phyloP scores from a whole-genome alignment of 108 stramenopile species.

The Nitzschia palea region DNA sequence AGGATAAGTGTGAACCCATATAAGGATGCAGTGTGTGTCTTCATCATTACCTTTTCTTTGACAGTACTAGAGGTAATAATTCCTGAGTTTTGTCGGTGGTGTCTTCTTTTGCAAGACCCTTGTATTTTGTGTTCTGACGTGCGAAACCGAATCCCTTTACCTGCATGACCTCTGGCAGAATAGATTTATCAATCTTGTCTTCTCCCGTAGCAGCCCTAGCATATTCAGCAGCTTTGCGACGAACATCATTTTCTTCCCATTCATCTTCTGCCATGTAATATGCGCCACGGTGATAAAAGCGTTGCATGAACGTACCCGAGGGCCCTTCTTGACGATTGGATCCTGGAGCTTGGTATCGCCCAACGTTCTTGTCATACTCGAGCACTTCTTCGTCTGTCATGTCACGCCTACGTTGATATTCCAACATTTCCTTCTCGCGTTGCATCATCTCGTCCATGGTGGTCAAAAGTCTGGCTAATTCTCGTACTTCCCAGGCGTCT shows the following conservation, averaged over 20 bases:
- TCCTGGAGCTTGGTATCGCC: constrained; percentile 61
- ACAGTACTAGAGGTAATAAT: constrained; percentile 17
- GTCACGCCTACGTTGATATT: constrained; percentile 66
- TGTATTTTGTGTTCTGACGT: constrained; percentile 88
- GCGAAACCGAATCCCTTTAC: constrained; percentile 94
- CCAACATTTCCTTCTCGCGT: constrained; percentile 47
- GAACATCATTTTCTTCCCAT: constrained; percentile 84
- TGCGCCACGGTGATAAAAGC: constrained; percentile 96
- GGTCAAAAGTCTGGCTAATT: constrained; percentile 55
- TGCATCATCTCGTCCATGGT: constrained; percentile 61
- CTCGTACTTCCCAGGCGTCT: constrained; percentile 84
- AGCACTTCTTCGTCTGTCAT: constrained; percentile 92
- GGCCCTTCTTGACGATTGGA: constrained; percentile 22
- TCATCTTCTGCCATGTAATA: constrained; percentile 98
- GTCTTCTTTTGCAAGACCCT: constrained; percentile 92
- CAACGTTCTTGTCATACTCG: constrained; percentile 70
- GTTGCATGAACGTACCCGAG: constrained; percentile 57
- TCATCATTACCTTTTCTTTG: constrained; percentile 5
- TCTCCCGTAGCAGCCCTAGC: constrained; percentile 83
- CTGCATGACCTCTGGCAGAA: constrained; percentile 92
- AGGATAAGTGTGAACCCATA: too few relatives aligned
- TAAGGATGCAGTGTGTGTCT: too few relatives aligned
- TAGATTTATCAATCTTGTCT: constrained; percentile 83
- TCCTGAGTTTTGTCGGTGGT: constrained; percentile 66
- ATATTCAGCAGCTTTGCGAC: constrained; percentile 79